Evolutionary conservation across 352 stramenopile species (phyloP), one percentile per base, ranked within the genome.

Genomic region (Phytophthora foliorum): DNA sequence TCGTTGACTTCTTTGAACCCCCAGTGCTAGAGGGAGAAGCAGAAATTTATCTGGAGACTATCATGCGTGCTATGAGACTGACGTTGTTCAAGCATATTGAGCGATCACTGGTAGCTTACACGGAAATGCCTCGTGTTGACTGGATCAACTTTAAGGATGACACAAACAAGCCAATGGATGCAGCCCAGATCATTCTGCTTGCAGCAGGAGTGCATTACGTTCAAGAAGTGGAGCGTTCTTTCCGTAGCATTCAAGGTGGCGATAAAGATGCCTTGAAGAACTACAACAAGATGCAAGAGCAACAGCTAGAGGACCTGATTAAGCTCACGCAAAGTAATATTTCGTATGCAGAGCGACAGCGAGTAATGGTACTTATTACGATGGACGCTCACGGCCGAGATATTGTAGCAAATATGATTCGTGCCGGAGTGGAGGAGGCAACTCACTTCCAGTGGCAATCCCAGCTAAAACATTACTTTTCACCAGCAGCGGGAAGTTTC

Each of bases 31-130:
- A 98, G 58, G 97, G 97, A 45, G 98, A 99, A 73, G 96, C 98
- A 17, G 97, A 99, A 69, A 98, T 98, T 64, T 99, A 99, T 78
- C 88, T 99, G 53, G 94, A 98, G 75, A 98, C 92, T 0, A 83
- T 99, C 27, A 91, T 99, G 73, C 82, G 97, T 46, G 92, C 90
- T 4, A 98, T 98, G 91, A 97, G 97, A 53, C 69, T 87, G 41
- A 98, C 97, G 7, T 78, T 99, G 32, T 98, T 98, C 69, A 89
- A 97, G 60, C 97, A 98, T 44, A 93, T 99, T 55, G 93, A 97
- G 44, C 86, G 94, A 19, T 99, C 93, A 13, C 72, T 99, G 13
- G 82, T 90, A 34, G 80, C 90, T 1, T 99, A 99, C 80, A 87
- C 86, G 13, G 75, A 95, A 56, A 95, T 98, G 82, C 80, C 89